Evolutionary conservation across 768 basidiomycete species (phyloP), one percentile per base, ranked within the genome.

Genomic region (Botryobasidium botryosum): DNA sequence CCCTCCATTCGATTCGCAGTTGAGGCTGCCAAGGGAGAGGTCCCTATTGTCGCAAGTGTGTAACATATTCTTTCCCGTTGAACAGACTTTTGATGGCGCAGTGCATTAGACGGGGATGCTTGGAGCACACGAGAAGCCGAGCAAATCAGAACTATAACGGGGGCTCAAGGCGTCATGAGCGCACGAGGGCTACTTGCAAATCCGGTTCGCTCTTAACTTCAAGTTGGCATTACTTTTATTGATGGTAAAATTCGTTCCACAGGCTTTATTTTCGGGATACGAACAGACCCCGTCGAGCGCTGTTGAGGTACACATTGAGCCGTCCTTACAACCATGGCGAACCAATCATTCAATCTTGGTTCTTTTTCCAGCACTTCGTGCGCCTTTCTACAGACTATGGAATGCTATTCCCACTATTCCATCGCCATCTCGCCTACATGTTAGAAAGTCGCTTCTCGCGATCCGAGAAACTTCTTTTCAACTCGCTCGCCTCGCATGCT

Each of bases 111-210:
- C 44, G 68, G 68, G 0, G 67, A 68, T 52, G 55, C 64, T 4
- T 70, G 66, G 61, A 57, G 56, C 8, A 48, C 55, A 28, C 48
- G 54, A 23, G 67, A 68, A 39, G 64, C 56, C 6, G 46, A 48
- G 12, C 51, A 43, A 35, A 65, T 65, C 51, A 50, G 67, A 20
- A 45, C 51, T 15, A 55, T 51, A 44, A 64, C 63, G 10, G 62
- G 63, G 0, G 65, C 63, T 0, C 48, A 56, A 21, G 67, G 65
- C 2, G 65, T 67, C 2, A 70, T 70, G 68, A 66, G 58, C 40
- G 68, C 67, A 0, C 51, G 68, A 12, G 68, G 68, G 0, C 43
- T 70, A 44, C 50, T 70, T 26, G 68, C 65, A 1, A 70, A 70
- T 49, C 62, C 62, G 8, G 61, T 58, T 15, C 20, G 59, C 49